phyloP scores from a whole-genome alignment of 116 monocot genomes.

The Dioscorea cayenensis region DNA sequence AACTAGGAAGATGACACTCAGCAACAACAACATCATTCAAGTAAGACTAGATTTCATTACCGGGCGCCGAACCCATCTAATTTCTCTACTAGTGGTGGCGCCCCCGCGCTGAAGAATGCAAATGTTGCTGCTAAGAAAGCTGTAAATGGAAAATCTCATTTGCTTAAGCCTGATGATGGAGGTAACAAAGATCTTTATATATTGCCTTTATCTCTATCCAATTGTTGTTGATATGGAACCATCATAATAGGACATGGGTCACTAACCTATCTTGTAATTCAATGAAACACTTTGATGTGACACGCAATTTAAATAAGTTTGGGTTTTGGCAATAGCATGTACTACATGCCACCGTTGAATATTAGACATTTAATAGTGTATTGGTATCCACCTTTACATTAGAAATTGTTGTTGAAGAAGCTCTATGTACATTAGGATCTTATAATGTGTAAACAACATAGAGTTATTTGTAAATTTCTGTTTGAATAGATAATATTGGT shows the following conservation, averaged over 20 bases:
- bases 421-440: background rate
- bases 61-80: conserved; percentile 47
- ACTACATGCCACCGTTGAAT: background rate
- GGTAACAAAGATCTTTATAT: conserved; percentile 38
- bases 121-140: conserved; percentile 12
- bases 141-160: conserved; percentile 18
- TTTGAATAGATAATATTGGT: background rate
- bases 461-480: background rate
- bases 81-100: conserved; percentile 17
- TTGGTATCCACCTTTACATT: background rate
- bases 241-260: no score
- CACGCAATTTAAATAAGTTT: no score
- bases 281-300: no score
- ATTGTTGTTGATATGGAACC: no score
- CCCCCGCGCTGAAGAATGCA: conserved; percentile 6
- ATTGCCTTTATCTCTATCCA: no score
- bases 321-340: background rate
- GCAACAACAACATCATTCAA: conserved; percentile 13
- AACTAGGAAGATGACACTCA: conserved; percentile 24
- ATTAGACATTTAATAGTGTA: background rate
- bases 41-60: conserved; percentile 28
- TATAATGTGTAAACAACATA: background rate
- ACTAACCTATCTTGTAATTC: no score
- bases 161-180: conserved; percentile 18
- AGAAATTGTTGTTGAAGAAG: no score